Conservation (phyloP, 2,329 filamentous ascomycete species). For the Beauveria varroae region DNA sequence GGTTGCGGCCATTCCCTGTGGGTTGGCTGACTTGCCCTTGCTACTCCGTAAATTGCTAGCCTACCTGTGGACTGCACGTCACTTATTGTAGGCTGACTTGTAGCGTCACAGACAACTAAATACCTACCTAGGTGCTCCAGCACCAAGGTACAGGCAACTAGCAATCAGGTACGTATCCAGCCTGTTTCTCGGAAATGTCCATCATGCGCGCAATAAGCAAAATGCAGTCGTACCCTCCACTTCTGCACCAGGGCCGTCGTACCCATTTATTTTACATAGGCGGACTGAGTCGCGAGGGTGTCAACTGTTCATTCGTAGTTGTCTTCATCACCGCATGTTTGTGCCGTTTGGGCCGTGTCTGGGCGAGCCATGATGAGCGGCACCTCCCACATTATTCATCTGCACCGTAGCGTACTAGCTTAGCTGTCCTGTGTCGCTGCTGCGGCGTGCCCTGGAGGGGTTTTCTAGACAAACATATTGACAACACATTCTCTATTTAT, state of each 20-base stretch:
- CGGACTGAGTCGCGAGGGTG: background rate
- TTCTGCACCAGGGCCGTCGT: background rate
- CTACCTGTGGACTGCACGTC: no score
- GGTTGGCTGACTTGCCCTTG: background rate
- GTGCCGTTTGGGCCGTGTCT: background rate
- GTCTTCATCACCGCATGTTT: background rate
- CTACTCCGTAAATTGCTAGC: background rate
- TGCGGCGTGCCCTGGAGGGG: background rate
- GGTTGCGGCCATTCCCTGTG: background rate
- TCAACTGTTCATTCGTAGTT: background rate
- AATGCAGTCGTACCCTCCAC: background rate
- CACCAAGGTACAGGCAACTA: no score
- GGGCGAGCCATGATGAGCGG: no score
- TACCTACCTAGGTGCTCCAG: no score
- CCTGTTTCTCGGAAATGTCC: background rate
- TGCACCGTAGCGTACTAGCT: no score
- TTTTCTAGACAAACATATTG: no score
- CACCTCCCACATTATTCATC: no score
- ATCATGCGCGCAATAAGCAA: background rate
- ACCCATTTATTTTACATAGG: background rate
- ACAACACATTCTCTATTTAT: no score
- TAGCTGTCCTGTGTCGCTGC: background rate
- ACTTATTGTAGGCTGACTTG: no score
- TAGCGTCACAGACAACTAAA: no score
- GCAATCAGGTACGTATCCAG: background rate